Conservation (phyloP, 495 filamentous ascomycete species). For the Xylaria sp. region DNA sequence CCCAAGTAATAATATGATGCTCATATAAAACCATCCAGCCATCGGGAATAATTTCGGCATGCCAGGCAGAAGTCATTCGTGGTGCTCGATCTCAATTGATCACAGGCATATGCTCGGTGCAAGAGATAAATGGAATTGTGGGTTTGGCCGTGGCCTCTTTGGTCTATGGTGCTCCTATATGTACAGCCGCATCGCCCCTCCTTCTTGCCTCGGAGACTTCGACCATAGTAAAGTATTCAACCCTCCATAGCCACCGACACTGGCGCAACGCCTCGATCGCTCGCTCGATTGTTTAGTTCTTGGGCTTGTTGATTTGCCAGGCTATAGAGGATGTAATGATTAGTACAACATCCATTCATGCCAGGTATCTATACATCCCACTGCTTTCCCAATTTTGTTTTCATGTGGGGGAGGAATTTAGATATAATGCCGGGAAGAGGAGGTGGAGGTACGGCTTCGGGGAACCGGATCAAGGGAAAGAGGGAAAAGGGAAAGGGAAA, state of each 20-base stretch:
- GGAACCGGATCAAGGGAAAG: conserved; percentile 12
- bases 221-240: neutral
- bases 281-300: conserved; percentile 42
- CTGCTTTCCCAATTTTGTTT: conserved; percentile 1
- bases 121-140: conserved; percentile 28
- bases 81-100: neutral
- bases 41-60: neutral
- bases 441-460: no score
- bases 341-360: neutral
- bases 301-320: conserved; percentile 85
- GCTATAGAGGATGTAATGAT: conserved; percentile 53
- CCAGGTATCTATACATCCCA: conserved; percentile 26
- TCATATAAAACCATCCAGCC: neutral
- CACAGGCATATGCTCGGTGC: neutral
- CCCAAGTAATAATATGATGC: neutral
- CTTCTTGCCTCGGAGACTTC: neutral
- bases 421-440: neutral
- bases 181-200: conserved; percentile 32
- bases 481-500: conserved; percentile 24
- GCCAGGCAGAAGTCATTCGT: neutral
- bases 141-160: conserved; percentile 29
- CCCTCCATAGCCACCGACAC: neutral
- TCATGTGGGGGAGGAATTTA: neutral
- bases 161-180: conserved; percentile 40
- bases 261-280: neutral